Conservation (phyloP, 1,284 basidiomycete species). For the Fistulina hepatica region DNA sequence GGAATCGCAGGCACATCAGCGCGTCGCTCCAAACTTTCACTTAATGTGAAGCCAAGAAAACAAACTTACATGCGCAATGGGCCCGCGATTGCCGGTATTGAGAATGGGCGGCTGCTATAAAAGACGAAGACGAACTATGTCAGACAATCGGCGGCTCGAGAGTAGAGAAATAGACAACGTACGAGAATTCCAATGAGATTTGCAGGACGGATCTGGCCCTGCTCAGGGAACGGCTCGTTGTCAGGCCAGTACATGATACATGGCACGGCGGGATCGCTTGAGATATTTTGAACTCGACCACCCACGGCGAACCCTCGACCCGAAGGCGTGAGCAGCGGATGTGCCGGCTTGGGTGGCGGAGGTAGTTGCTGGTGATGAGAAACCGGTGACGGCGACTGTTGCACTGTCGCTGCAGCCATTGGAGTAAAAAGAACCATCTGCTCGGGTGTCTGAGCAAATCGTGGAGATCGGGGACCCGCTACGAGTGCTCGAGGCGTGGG, state of each 20-base stretch:
- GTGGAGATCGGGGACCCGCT: constrained; percentile 5
- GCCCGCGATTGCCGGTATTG: constrained; percentile 81
- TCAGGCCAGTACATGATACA: constrained; percentile 83
- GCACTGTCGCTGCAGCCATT: neutral
- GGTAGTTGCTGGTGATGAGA: constrained; percentile 11
- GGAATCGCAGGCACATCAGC: constrained; percentile 7
- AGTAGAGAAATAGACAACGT: constrained; percentile 18
- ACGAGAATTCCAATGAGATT: constrained; percentile 42
- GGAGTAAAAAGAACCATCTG: constrained; percentile 21
- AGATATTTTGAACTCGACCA: constrained; percentile 68
- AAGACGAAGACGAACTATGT: constrained; percentile 1
- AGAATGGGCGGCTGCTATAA: constrained; percentile 69
- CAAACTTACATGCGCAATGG: constrained; percentile 48
- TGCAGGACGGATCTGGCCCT: constrained; percentile 61
- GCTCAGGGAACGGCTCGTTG: constrained; percentile 69
- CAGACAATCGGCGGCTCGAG: too few species aligned
- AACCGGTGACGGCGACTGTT: constrained; percentile 11
- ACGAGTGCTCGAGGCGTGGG: constrained; percentile 1
- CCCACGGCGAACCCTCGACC: constrained; percentile 62
- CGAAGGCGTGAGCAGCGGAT: constrained; percentile 67
- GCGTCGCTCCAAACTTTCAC: neutral
- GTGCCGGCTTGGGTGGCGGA: constrained; percentile 17
- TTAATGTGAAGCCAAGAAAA: constrained; percentile 11
- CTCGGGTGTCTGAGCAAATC: constrained; percentile 4
- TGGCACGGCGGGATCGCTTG: constrained; percentile 52